Conservation (phyloP, 2,329 filamentous ascomycete species). For the Hyphodiscus sp. region DNA sequence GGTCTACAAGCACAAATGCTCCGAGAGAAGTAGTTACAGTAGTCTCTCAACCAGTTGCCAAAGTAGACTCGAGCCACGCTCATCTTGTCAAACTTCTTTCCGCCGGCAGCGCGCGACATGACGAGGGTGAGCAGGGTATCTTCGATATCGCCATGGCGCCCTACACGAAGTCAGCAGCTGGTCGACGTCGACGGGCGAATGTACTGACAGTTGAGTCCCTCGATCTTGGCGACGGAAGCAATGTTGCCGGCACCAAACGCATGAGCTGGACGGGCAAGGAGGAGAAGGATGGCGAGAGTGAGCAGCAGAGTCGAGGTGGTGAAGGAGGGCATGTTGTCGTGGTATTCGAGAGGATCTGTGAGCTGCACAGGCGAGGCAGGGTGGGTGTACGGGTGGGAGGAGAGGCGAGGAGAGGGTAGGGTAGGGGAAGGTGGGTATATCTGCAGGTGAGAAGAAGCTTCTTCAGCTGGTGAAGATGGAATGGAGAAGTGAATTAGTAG, state of each 20-base stretch:
- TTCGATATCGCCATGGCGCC: conserved; percentile 89
- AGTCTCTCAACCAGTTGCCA: conserved; percentile 91
- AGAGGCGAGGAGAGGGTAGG: no score
- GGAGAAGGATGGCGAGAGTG: conserved; percentile 51
- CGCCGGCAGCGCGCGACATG: conserved; percentile 54
- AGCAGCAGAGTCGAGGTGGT: conserved; percentile 23
- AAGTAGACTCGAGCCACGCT: conserved; percentile 89
- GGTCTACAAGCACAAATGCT: background rate
- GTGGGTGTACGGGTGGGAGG: no score
- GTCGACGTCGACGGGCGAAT: background rate
- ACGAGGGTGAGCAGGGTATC: conserved; percentile 72
- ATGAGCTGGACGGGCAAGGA: conserved; percentile 60
- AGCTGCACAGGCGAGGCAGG: no score
- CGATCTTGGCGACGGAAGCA: conserved; percentile 70
- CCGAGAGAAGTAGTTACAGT: conserved; percentile 40
- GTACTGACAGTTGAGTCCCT: conserved; percentile 70
- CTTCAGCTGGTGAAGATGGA: conserved; percentile 1
- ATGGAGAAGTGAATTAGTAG: conserved; percentile 5
- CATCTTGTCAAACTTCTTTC: conserved; percentile 83
- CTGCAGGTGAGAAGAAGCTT: background rate
- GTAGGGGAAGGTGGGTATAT: no score
- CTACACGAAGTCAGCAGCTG: conserved; percentile 32
- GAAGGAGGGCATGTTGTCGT: conserved; percentile 25
- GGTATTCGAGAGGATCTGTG: background rate
- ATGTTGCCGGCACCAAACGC: conserved; percentile 90